Evolutionary conservation across 1,284 basidiomycete genomes (phyloP).

Genomic region (Trichosporon coremiiforme): DNA sequence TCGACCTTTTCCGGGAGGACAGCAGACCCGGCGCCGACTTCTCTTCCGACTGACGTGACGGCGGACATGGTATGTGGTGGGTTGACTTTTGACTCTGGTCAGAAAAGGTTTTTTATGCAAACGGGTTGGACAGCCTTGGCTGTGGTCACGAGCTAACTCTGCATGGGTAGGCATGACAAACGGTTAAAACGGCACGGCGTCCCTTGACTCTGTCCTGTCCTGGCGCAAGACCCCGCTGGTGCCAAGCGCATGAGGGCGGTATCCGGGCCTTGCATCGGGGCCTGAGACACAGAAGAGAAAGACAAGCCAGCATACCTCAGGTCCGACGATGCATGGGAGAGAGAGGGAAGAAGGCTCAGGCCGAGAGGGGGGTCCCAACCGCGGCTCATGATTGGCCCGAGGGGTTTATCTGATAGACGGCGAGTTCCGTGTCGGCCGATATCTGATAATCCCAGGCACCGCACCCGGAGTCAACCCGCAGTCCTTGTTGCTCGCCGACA

Average conservation of each 20-base stretch:
- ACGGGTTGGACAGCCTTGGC: neutral
- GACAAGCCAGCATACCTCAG: neutral
- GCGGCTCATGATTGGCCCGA: neutral
- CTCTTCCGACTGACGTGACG: neutral
- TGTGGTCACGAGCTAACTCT: no score
- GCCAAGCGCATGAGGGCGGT: neutral
- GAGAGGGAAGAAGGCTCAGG: neutral
- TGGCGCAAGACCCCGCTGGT: neutral
- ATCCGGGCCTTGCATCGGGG: neutral
- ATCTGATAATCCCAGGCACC: slow-evolving; percentile 5
- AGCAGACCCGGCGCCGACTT: neutral
- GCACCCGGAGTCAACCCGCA: neutral
- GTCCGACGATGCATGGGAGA: neutral
- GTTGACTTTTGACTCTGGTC: neutral
- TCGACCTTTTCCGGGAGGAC: neutral
- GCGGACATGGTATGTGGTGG: neutral
- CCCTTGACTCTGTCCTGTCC: no score
- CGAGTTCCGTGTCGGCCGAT: slow-evolving; percentile 15
- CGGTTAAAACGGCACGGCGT: neutral
- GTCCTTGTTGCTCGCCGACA: neutral
- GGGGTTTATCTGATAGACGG: slow-evolving; percentile 10
- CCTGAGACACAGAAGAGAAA: neutral
- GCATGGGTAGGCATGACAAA: neutral
- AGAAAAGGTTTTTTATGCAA: slow-evolving; percentile 5
- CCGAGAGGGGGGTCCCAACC: neutral